Percentiles rank a stretch among this genome's conserved stretches.
Conservation (phyloP, 83 land plant genomes). For the Thuja plicata region DNA sequence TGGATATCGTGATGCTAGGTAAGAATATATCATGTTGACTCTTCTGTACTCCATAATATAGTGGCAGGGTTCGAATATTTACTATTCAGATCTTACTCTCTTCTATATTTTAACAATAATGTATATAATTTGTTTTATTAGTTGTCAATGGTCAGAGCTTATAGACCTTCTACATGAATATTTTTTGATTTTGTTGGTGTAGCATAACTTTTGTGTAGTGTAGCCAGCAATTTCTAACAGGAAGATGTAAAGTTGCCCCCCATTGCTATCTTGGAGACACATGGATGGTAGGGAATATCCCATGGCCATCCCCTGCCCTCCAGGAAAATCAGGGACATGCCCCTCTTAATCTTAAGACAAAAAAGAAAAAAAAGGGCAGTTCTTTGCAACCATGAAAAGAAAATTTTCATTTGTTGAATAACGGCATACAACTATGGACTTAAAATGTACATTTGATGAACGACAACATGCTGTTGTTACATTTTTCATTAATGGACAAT, state of each 20-base stretch:
- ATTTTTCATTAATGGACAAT: too few species aligned
- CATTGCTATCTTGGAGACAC: too few species aligned
- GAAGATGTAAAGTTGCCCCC: neutral
- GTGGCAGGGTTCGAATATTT: neutral
- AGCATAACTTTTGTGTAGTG: neutral
- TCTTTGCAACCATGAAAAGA: too few species aligned
- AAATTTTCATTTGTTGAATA: too few species aligned
- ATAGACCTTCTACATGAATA: neutral
- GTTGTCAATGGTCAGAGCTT: neutral
- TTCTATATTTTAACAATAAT: neutral
- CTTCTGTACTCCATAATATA: neutral
- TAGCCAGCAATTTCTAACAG: neutral
- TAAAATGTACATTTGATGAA: too few species aligned
- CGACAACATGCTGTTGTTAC: too few species aligned
- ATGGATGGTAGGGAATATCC: too few species aligned
- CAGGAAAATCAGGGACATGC: too few species aligned
- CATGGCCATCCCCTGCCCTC: too few species aligned
- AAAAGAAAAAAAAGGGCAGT: too few species aligned
- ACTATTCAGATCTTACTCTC: neutral
- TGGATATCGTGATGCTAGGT: conserved; percentile 99
- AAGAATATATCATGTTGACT: neutral
- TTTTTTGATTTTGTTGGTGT: neutral
- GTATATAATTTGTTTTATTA: neutral
- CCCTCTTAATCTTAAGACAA: too few species aligned
- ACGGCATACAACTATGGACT: too few species aligned